These are phyloP conservation scores for Epichloe elymi DNA, from an alignment of 2,329 filamentous ascomycete species.

Conservation along the genomic window DNA sequence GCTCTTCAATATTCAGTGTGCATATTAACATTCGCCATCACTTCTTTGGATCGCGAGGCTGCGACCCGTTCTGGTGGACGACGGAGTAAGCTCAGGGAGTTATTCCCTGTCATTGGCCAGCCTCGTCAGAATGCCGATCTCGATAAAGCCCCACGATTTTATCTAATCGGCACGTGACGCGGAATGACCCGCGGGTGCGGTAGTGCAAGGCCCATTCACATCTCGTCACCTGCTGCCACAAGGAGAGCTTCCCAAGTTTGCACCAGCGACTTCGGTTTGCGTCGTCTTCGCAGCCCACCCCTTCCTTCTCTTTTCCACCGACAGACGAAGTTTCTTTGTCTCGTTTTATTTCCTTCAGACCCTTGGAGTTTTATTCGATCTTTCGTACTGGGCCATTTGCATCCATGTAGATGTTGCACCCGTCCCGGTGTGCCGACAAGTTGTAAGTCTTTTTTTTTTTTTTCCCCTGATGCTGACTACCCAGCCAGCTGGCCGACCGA, in stretches of 20 bases:
- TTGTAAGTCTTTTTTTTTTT: slow-evolving; percentile 18
- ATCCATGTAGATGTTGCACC: slow-evolving; percentile 24
- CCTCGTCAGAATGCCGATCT: neutral
- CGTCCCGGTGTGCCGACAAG: slow-evolving; percentile 20
- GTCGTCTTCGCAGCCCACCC: slow-evolving; percentile 4
- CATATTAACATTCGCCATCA: neutral
- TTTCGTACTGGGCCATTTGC: slow-evolving; percentile 8
- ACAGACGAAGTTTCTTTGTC: neutral
- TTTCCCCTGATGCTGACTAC: neutral
- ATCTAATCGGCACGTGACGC: slow-evolving; percentile 24
- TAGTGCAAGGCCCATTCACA: slow-evolving; percentile 16
- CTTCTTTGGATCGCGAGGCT: neutral
- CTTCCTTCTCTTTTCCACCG: neutral
- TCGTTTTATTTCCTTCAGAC: neutral
- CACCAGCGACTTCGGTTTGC: slow-evolving; percentile 10
- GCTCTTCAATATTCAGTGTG: neutral
- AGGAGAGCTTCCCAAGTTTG: slow-evolving; percentile 25
- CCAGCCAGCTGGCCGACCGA: slow-evolving; percentile 1
- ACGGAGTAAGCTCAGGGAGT: neutral
- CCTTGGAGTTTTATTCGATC: neutral
- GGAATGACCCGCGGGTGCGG: slow-evolving; percentile 16
- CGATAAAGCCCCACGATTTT: neutral
- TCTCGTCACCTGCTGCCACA: slow-evolving; percentile 16
- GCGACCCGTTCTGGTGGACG: neutral
- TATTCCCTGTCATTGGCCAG: slow-evolving; percentile 1